phyloP scores from a whole-genome alignment of 306 rosid genomes.

The Gastrolobium bilobum region DNA sequence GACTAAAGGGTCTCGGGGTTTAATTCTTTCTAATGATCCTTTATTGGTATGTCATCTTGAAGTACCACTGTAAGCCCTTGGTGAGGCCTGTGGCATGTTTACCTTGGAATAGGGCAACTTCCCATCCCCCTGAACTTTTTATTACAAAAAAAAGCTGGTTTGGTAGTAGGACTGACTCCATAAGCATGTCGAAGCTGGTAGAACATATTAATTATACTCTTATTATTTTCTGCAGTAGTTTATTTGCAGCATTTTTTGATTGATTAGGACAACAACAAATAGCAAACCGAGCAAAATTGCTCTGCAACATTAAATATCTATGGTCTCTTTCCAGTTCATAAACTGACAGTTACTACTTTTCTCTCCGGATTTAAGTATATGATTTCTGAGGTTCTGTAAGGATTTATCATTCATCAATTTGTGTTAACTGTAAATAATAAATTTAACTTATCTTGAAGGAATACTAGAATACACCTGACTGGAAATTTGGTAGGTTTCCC shows the following conservation, averaged over 20 bases:
- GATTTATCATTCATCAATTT: not conserved
- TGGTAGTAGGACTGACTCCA: not conserved
- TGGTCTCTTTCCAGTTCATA: not conserved
- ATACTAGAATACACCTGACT: too few relatives aligned
- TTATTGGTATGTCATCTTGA: too few relatives aligned
- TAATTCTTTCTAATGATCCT: too few relatives aligned
- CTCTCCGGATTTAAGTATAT: not conserved
- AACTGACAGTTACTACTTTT: not conserved
- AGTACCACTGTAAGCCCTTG: too few relatives aligned
- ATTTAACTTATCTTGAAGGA: not conserved
- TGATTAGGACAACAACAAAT: not conserved
- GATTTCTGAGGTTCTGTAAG: constrained; percentile 1
- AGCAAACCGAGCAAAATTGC: constrained; percentile 1
- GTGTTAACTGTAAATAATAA: not conserved
- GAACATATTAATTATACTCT: not conserved
- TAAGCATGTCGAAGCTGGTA: not conserved
- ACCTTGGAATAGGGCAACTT: too few relatives aligned
- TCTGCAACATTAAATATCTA: not conserved
- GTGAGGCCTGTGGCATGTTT: too few relatives aligned
- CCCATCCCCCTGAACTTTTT: too few relatives aligned
- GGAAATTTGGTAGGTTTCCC: too few relatives aligned
- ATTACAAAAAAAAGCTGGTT: too few relatives aligned
- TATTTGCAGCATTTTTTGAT: not conserved
- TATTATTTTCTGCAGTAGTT: not conserved
- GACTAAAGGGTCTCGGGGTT: too few relatives aligned